Evolutionary conservation across 225 moss, liverwort and hornwort genomes (phyloP), one percentile per base, ranked within the genome.

Genomic region (Antitrichia curtipendula): DNA sequence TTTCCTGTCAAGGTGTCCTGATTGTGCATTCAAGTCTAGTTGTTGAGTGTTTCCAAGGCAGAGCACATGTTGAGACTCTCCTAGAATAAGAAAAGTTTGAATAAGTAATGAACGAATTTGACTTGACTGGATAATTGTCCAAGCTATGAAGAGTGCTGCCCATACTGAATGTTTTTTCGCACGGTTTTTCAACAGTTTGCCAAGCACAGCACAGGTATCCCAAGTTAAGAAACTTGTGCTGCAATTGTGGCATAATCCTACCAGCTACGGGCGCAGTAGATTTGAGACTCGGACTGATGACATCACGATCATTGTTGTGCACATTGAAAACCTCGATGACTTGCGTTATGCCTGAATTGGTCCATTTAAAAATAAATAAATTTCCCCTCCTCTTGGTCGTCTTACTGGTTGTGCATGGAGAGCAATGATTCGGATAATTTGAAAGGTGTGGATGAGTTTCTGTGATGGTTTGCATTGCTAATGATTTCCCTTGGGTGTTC

Each of bases 191-290:
- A 75, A 74, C 87, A 94, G 89, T 88, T 94, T 85, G 94, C 91
- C 36, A 96, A 94, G 87, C 82, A 90, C 83, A 92, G 87, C 54
- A 70, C 38, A 41, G 24, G 7, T 96, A 98, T 82, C 96, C 98
- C 5, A 96, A 96, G 58, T 58, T 25, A 25, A 84, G 96, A 98
- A 36, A 95, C 96, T 24, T 40, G 40, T 40, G 24, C 40, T 69
- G 40, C 69, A n/a, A 12, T 41, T 70, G 41, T n/a, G 70, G 12
- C 24, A 69, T 40, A 69, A 24, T 25, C 69, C 40, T 24, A 40
- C 41, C 24, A 14, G 24, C 13, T 41, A 15, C 41, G 41, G 25
- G 6, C 25, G 69, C 40, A 68, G 68, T 40, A 3, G 6, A 24
- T 69, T 69, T 69, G 40, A 40, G 24, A 40, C 40, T 69, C 6